phyloP scores from a whole-genome alignment of 2,329 filamentous ascomycete genomes.

The Hypoxylon sp. region DNA sequence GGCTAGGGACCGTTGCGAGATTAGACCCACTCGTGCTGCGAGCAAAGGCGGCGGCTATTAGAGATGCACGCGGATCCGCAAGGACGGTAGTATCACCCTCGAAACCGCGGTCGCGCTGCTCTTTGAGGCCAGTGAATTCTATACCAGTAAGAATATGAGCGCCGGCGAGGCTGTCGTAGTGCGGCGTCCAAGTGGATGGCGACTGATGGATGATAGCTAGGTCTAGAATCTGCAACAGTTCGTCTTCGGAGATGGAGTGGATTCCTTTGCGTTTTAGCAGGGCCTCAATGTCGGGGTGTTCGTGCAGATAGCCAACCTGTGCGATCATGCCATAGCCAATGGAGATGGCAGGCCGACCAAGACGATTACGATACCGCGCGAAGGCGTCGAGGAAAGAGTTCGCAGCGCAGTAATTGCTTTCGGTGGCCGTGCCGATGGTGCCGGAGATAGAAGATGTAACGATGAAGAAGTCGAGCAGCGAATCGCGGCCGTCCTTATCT shows the following conservation, averaged over 20 bases:
- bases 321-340: constrained; percentile 54
- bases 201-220: constrained; percentile 41
- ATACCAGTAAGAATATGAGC: constrained; percentile 50
- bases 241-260: constrained; percentile 43
- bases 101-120: constrained; percentile 45
- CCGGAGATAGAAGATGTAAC: constrained; percentile 51
- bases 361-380: constrained; percentile 49
- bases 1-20: not conserved
- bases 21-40: not conserved
- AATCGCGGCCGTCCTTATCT: constrained; percentile 23
- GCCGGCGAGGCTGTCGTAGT: constrained; percentile 21
- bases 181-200: not conserved
- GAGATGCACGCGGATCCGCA: constrained; percentile 42
- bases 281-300: constrained; percentile 49
- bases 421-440: constrained; percentile 52
- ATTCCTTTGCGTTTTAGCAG: constrained; percentile 44
- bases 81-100: constrained; percentile 18
- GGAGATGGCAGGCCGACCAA: constrained; percentile 47
- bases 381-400: constrained; percentile 57
- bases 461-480: constrained; percentile 58
- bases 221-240: constrained; percentile 49
- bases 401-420: constrained; percentile 55
- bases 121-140: constrained; percentile 44
- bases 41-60: constrained; percentile 39
- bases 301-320: constrained; percentile 55